Base-by-base conservation (phyloP, 441 rosid genomes). In the Rhodomyrtus psidioides region DNA sequence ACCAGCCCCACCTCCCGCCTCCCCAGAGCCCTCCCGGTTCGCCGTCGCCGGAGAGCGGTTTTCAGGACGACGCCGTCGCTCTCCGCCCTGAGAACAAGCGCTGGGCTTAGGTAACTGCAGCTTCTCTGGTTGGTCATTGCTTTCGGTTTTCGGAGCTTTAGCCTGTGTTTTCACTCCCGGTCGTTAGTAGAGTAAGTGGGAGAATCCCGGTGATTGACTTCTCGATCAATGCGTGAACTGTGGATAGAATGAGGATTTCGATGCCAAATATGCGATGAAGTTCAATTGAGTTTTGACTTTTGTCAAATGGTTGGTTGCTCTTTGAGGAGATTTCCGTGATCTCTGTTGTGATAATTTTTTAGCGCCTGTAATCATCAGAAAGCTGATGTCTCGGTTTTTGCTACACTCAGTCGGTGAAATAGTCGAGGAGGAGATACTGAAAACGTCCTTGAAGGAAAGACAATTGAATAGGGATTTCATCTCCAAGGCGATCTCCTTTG, bases 401-500 rank as follows among this genome's bases (percentile, higher is more conserved):
- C 55, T 49, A 56, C 87, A 79, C 86, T 13, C 83, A 96, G 97
- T 90, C 86, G 84, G 91, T 83, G 95, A 93, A 92, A 86, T 91
- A 49, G 90, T 90, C 59, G 98, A 93, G 89, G 98, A 94, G 56
- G 98, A 94, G 88, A 93, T 95, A 82, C 56, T 96, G 92, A 91
- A 88, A 84, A 90, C 90, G 89, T 96, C 94, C 90, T 90, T 97
- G 83, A 92, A 90, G 92, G 98, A 97, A 86, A 93, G 98, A 88
- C 91, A 91, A 89, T 74, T 91, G 46, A 96, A 91, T 87, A 98
- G 98, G 81, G 98, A 97, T 89, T 92, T 96, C 85, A 89, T 97
- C 88, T 95, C 98, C 62, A 96, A 88, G 91, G 94, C 92, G 99
- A 96, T 86, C 86, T 88, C 84, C 90, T 97, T 65, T 95, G 95